Base-by-base conservation (phyloP, 2,329 filamentous ascomycete species). In the Rhynchosporium secalis region DNA sequence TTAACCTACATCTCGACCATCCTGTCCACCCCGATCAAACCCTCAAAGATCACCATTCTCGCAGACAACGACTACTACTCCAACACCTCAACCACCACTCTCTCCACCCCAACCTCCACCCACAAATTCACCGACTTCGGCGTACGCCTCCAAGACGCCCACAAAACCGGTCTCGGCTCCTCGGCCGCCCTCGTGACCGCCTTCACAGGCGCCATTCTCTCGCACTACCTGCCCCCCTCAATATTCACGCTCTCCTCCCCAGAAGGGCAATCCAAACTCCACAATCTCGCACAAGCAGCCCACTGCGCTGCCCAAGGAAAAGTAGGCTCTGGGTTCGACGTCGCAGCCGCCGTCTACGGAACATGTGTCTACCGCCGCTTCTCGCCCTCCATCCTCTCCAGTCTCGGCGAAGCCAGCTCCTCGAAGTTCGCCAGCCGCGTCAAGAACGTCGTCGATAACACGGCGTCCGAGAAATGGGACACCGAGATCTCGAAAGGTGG, bases 31-130 rank as follows among this genome's bases (percentile, higher is more conserved):
- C 78, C 69, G 72, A 86, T 95, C 72, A 82, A 82, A 13, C 85
- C 92, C 3, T 78, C 89, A 36, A 86, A 86, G 13, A 85, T 98
- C 75, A 92, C 90, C 65, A 94, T 99, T 74, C 84, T 98, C 41
- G 94, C 95, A 64, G 92, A 97, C 78, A 93, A 95, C 73, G 91
- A 96, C 79, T 99, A 99, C 83, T 99, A 98, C 80, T 97, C 95
- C 4, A 86, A 88, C 63, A 81, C 87, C 2, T 74, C 79, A 31
- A 72, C 74, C 29, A 68, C 75, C 20, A 59, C 67, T 12, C 29
- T 65, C 26, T 60, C 67, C 13, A 57, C 69, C 41, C 65, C 75
- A 61, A 73, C 79, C 20, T 73, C 75, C 60, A 71, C 68, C 62
- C 86, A 86, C 61, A 49, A 59, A 65, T 98, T 98, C 78, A 83